Evolutionary conservation across 345 rosid species (phyloP), one percentile per base, ranked within the genome.

Genomic region (Corchorus capsularis): DNA sequence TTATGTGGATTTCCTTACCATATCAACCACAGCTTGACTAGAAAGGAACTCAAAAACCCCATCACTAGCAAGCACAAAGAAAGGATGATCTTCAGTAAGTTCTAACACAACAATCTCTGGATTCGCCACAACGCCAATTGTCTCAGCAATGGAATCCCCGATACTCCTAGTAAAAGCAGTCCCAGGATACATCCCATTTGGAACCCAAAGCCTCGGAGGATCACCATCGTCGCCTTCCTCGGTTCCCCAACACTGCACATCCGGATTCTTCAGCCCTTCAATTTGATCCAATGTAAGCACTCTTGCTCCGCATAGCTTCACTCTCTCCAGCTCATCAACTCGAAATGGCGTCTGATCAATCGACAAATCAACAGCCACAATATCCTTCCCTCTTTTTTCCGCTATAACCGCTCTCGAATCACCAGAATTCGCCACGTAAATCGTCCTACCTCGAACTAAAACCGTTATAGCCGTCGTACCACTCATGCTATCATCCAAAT

Each of bases 201-300:
- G 91, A 32, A 92, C 86, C 99, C 99, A 96, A 79, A 96, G 88
- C 78, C 99, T 89, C 0, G 99, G 99, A 63, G 99, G 99, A 73
- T 96, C 99, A 16, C 99, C 99, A 79, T 93, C 99, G 79, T 96
- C 99, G 7, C 75, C 90, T 79, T 93, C 99, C 84, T 96, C 99
- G 12, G 91, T 90, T 55, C 92, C 99, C 99, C 99, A 96, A 79
- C 94, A 93, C 82, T 89, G 96, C 79, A 92, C 94, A 79, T 93
- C 91, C 19, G 99, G 99, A 77, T 92, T 85, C 84, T 96, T 96
- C 71, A 96, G 80, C 55, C 99, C 99, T 83, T 96, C 99, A 69
- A 96, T 92, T 83, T 96, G 99, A 86, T 96, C 99, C 88, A 96
- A 82, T 34, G 98, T 93, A 75, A 96, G 85, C 65, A 96, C 99